These are phyloP conservation scores for Lentinula lateritia DNA, from an alignment of 768 basidiomycete genomes.

Conservation along the genomic window DNA sequence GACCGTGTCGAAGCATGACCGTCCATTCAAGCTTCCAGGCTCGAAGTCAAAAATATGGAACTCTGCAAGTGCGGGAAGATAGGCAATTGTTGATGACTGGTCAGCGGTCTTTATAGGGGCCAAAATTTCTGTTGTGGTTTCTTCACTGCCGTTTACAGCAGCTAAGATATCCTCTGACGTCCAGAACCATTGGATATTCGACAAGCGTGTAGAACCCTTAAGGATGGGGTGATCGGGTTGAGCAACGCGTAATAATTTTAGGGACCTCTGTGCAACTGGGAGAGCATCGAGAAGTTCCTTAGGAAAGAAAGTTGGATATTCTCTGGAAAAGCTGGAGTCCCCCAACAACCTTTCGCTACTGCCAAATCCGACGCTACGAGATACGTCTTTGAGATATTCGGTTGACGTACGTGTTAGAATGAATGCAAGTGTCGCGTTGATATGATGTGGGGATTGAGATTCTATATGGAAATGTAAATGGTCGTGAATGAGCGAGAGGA, in stretches of 20 bases:
- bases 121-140: not conserved
- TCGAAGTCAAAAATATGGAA: slow-evolving; percentile 64
- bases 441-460: slow-evolving; percentile 38
- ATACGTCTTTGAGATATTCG: slow-evolving; percentile 56
- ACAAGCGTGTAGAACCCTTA: slow-evolving; percentile 16
- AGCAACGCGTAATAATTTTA: slow-evolving; percentile 59
- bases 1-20: slow-evolving; percentile 19
- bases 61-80: slow-evolving; percentile 32
- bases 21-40: slow-evolving; percentile 40
- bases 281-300: slow-evolving; percentile 43
- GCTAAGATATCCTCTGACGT: slow-evolving; percentile 43
- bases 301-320: slow-evolving; percentile 64
- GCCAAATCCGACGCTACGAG: slow-evolving; percentile 53
- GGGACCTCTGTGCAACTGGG: slow-evolving; percentile 62
- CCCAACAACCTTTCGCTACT: slow-evolving; percentile 19
- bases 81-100: not conserved
- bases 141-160: slow-evolving; percentile 32
- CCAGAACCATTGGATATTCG: slow-evolving; percentile 60
- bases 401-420: slow-evolving; percentile 60
- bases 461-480: slow-evolving; percentile 50
- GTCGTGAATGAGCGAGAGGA: slow-evolving; percentile 60
- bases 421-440: slow-evolving; percentile 58
- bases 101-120: not conserved
- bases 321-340: slow-evolving; percentile 22
- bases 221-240: slow-evolving; percentile 60